Base-by-base conservation (phyloP, 169 alveolate species). In the Plasmodium blacklocki region DNA sequence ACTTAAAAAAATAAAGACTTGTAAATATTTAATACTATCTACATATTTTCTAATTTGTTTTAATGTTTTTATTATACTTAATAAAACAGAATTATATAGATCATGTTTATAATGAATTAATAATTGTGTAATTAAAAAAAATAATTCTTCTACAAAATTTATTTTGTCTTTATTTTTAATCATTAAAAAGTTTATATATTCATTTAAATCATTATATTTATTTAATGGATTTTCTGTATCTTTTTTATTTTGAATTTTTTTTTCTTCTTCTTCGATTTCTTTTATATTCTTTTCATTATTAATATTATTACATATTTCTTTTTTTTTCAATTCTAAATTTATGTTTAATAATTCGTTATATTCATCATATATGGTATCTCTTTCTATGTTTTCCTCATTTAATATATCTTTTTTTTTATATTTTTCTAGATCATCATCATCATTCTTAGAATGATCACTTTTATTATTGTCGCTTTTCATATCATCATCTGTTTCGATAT, bases 81-180 rank as follows among this genome's bases (percentile, higher is more conserved):
- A 9, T 9, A 78, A 39, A 7, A 78, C 71, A 5, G 78, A 14
- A 6, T 23, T 7, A 71, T 63, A 78, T 7, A 78, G 23, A 52
- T 19, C 52, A 50, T 78, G 50, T 49, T 78, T 78, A 21, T 26
- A 58, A 18, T 58, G 74, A 56, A 78, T 59, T 29, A 66, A 3
- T 4, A 78, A 2, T 45, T 78, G 89, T 7, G 72, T 21, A 11
- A 50, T 8, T 39, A 78, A 59, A 45, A 78, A 78, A 45, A 64
- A 78, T 19, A 78, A 47, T 47, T 78, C 89, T 58, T 78, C 89
- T n/a, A 47, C 58, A 45, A 50, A 78, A 47, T 78, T 78, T 78
- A 78, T 49, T 29, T 50, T 71, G 18, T 64, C 78, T 29, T 78
- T 78, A 19, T 45, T 70, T 45, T 39, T 66, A 18, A 78, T 43